Conservation (phyloP, 768 basidiomycete genomes). For the Phaffia australis region DNA sequence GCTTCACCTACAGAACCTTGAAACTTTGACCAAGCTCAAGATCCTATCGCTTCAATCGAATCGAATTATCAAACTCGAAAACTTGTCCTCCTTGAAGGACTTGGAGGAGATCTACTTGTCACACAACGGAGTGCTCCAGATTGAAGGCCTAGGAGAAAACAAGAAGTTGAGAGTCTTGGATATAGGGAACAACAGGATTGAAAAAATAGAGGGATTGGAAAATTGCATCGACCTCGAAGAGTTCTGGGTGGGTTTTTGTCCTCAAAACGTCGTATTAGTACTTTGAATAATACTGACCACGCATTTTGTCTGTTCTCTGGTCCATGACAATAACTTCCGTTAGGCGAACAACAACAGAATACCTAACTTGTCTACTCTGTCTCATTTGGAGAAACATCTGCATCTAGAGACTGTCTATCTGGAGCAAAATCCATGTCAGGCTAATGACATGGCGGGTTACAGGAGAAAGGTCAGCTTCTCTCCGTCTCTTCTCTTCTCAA, state of each 20-base stretch:
- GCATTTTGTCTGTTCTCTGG: background rate
- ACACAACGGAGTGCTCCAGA: slow-evolving; percentile 73
- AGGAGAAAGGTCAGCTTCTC: slow-evolving; percentile 50
- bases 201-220: slow-evolving; percentile 65
- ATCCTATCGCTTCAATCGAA: slow-evolving; percentile 83
- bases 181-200: slow-evolving; percentile 71
- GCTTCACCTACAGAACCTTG: slow-evolving; percentile 50
- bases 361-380: slow-evolving; percentile 56
- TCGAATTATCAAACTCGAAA: slow-evolving; percentile 63
- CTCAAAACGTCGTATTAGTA: background rate
- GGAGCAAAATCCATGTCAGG: slow-evolving; percentile 88
- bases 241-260: slow-evolving; percentile 61
- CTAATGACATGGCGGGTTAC: slow-evolving; percentile 62
- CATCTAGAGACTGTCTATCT: slow-evolving; percentile 81
- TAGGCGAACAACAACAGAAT: slow-evolving; percentile 86
- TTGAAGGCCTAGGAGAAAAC: slow-evolving; percentile 78
- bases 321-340: background rate
- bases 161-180: slow-evolving; percentile 72
- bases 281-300: background rate
- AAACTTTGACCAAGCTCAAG: slow-evolving; percentile 57
- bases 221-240: slow-evolving; percentile 73
- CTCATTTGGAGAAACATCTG: slow-evolving; percentile 40
- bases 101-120: slow-evolving; percentile 87
- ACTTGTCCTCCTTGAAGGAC: slow-evolving; percentile 56
- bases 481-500: background rate